Base-by-base conservation (phyloP, 2,329 filamentous ascomycete genomes). In the Pyrenophora graminea region DNA sequence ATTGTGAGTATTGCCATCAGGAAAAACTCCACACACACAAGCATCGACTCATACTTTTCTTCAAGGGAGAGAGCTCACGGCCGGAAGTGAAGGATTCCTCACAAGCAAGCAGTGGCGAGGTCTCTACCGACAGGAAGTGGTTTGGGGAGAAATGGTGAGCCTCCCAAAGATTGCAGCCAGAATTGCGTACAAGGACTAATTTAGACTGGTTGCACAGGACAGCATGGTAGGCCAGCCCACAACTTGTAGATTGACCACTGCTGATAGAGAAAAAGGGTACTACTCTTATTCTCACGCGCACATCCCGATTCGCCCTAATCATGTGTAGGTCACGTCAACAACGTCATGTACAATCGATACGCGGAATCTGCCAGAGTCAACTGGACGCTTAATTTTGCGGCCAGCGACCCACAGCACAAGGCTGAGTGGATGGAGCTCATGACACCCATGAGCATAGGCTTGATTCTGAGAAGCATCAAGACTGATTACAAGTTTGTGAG, bases 401-500 rank as follows among this genome's bases (percentile, higher is more conserved):
- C 79, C 2, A 75, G 84, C 53, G 85, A 91, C 62, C 82, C 84
- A 0, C 71, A 74, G 25, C 80, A 92, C 58, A 77, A 78, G 49
- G 71, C 77, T 36, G 77, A 83, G 54, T 96, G 91, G 91, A 72
- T 76, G 12, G 81, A 87, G 40, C 76, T 96, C 34, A 83, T 89
- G 76, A 85, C 82, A 12, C 85, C 87, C 0, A 80, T 76, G 19
- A 81, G 82, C 1, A 77, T 85, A 15, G 91, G 92, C 0, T 70
- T 96, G 48, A 94, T 96, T 52, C 74, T 96, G 66, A 83, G 85
- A 63, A 90, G 86, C 61, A 91, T 96, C 60, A 88, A 82, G 62
- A 86, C 89, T 0, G 87, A 95, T 60, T 96, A 88, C 74, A 96
- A 96, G 76, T 91, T 95, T 76, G 90, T 94, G 69, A 58, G 87